These are phyloP conservation scores for Mytilinidion resinicola DNA, from an alignment of 495 filamentous ascomycete genomes.

Conservation along the genomic window DNA sequence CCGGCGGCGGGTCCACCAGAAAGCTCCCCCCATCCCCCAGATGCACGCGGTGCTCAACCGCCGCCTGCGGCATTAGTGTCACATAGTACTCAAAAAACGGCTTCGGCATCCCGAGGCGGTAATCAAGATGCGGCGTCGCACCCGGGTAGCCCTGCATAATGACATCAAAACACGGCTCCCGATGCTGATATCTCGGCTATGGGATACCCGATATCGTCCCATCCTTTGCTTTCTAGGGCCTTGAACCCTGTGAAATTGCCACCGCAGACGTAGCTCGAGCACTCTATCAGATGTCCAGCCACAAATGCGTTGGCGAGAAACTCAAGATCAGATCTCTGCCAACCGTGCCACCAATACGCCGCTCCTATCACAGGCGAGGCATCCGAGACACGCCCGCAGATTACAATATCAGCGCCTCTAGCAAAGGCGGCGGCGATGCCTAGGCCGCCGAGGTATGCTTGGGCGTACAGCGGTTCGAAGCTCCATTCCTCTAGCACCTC, in stretches of 20 bases:
- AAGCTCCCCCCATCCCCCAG: conserved; percentile 17
- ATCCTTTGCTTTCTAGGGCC: conserved; percentile 34
- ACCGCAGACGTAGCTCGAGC: conserved; percentile 47
- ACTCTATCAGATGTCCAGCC: conserved; percentile 54
- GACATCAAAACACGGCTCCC: conserved; percentile 40
- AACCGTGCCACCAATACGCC: conserved; percentile 35
- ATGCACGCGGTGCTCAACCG: conserved; percentile 16
- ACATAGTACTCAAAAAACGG: conserved; percentile 27
- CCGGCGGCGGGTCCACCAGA: conserved; percentile 18
- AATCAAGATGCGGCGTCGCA: conserved; percentile 37
- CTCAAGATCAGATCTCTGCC: conserved; percentile 37
- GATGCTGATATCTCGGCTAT: conserved; percentile 51
- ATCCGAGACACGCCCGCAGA: conserved; percentile 38
- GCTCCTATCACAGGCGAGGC: conserved; percentile 29
- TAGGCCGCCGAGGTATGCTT: conserved; percentile 36
- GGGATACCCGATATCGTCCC: conserved; percentile 50
- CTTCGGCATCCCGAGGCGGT: conserved; percentile 17
- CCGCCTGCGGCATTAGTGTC: conserved; percentile 20
- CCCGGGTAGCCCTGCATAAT: conserved; percentile 38
- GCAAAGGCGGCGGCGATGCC: conserved; percentile 34
- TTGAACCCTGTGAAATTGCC: conserved; percentile 57
- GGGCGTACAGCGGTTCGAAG: conserved; percentile 50
- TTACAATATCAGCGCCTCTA: conserved; percentile 37
- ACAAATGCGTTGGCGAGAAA: conserved; percentile 51
- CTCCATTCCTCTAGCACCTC: conserved; percentile 44